A percentile compares a stretch with the other conserved stretches of the same genome.
Evolutionary conservation across 2,329 filamentous ascomycete species (phyloP).

Genomic region (Emergomyces africanus): DNA sequence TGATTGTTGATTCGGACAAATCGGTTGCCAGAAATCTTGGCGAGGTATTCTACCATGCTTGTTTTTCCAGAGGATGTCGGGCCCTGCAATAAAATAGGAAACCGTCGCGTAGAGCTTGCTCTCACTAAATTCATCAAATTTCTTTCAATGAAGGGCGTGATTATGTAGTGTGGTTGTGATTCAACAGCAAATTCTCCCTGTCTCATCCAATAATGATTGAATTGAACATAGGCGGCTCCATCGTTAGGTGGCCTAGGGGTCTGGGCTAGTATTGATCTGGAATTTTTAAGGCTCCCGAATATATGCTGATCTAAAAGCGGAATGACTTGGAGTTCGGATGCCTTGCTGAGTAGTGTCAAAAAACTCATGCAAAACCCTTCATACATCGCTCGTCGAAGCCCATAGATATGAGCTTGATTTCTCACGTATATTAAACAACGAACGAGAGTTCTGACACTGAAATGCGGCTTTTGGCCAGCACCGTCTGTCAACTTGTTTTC

Average conservation of each 20-base stretch:
- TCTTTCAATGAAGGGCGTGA: constrained; percentile 86
- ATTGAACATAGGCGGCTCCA: constrained; percentile 65
- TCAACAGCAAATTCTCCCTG: constrained; percentile 56
- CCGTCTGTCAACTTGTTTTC: constrained; percentile 84
- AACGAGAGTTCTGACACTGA: constrained; percentile 88
- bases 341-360: constrained; percentile 69
- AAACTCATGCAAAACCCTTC: constrained; percentile 99
- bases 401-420: constrained; percentile 72
- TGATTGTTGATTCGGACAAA: constrained; percentile 99
- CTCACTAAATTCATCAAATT: constrained; percentile 92
- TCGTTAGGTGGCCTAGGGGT: constrained; percentile 66
- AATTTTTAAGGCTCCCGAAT: constrained; percentile 55
- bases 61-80: constrained; percentile 97
- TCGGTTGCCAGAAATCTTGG: constrained; percentile 91
- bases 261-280: constrained; percentile 62
- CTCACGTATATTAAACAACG: constrained; percentile 79
- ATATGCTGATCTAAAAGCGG: constrained; percentile 73
- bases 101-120: constrained; percentile 80
- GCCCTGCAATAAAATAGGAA: constrained; percentile 89
- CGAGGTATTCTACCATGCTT: constrained; percentile 97
- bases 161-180: constrained; percentile 81
- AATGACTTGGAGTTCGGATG: constrained; percentile 65
- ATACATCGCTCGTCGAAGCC: constrained; percentile 70
- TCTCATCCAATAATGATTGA: constrained; percentile 83
- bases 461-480: constrained; percentile 90